These are phyloP conservation scores for Pythium pyrilobum DNA, from an alignment of 352 stramenopile species.

Conservation along the genomic window DNA sequence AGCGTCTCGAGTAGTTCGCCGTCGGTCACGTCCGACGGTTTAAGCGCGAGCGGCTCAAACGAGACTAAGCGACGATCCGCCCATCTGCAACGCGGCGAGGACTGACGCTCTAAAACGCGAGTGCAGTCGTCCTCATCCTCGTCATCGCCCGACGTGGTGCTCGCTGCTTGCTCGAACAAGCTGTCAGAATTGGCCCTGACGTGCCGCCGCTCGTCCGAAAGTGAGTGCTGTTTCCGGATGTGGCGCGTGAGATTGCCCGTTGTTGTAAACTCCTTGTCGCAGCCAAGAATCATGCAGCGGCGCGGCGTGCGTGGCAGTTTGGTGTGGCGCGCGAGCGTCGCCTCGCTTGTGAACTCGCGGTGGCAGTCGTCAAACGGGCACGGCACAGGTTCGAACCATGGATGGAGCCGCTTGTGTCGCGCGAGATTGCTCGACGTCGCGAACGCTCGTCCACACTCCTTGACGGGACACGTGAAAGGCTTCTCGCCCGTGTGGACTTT, in stretches of 20 bases:
- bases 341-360: constrained; percentile 2
- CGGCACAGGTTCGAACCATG: constrained; percentile 14
- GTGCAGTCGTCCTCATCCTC: no score
- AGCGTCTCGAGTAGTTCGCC: no score
- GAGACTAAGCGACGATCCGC: no score
- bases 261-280: constrained; percentile 53
- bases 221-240: no score
- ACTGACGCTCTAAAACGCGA: no score
- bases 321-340: not conserved
- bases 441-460: constrained; percentile 50
- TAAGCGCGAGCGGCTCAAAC: no score
- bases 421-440: constrained; percentile 62
- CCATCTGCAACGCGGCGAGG: no score
- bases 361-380: not conserved
- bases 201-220: no score
- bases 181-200: no score
- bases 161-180: no score
- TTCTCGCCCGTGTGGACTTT: constrained; percentile 76
- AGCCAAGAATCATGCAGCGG: constrained; percentile 29
- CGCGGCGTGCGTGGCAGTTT: constrained; percentile 5
- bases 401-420: constrained; percentile 50
- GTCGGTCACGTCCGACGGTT: no score
- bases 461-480: constrained; percentile 35
- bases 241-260: constrained; percentile 28
- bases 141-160: no score